phyloP scores from a whole-genome alignment of 352 stramenopile genomes.

The Phytopythium aichiense region DNA sequence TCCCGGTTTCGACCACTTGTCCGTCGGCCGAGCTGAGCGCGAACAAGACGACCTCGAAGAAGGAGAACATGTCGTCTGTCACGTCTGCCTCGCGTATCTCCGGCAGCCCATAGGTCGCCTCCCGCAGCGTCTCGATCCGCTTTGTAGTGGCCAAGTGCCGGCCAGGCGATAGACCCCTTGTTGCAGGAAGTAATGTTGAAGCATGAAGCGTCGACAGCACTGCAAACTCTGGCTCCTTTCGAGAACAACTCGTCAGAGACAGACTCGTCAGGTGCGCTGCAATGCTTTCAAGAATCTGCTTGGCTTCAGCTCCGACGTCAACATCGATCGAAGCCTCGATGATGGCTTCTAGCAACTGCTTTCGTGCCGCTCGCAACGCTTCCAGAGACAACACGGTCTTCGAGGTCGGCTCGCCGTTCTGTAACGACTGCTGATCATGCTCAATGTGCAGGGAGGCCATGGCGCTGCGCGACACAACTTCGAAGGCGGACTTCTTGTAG shows the following conservation, averaged over 20 bases:
- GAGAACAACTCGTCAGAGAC: constrained; percentile 42
- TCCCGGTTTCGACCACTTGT: constrained; percentile 53
- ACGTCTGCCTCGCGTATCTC: constrained; percentile 45
- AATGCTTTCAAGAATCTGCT: constrained; percentile 48
- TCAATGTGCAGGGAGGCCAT: constrained; percentile 56
- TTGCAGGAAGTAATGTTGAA: constrained; percentile 71
- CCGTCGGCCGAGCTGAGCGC: constrained; percentile 61
- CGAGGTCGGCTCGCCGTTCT: constrained; percentile 1
- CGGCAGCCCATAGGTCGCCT: constrained; percentile 69
- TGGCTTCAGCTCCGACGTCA: constrained; percentile 61
- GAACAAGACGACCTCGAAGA: constrained; percentile 57
- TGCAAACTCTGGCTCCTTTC: constrained; percentile 58
- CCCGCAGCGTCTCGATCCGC: constrained; percentile 70
- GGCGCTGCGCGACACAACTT: constrained; percentile 54
- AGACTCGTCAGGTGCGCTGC: constrained; percentile 51
- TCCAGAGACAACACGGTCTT: constrained; percentile 44
- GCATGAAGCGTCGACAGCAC: constrained; percentile 67
- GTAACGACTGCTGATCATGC: constrained; percentile 4
- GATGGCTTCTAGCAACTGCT: constrained; percentile 53
- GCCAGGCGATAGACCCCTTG: constrained; percentile 70
- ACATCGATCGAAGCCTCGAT: constrained; percentile 75
- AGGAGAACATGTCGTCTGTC: constrained; percentile 59
- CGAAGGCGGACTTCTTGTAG: constrained; percentile 75
- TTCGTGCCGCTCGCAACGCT: constrained; percentile 39
- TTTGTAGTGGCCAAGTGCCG: constrained; percentile 75